Evolutionary conservation across 116 monocot species (phyloP), one percentile per base, ranked within the genome.

Genomic region (Iris pallida): DNA sequence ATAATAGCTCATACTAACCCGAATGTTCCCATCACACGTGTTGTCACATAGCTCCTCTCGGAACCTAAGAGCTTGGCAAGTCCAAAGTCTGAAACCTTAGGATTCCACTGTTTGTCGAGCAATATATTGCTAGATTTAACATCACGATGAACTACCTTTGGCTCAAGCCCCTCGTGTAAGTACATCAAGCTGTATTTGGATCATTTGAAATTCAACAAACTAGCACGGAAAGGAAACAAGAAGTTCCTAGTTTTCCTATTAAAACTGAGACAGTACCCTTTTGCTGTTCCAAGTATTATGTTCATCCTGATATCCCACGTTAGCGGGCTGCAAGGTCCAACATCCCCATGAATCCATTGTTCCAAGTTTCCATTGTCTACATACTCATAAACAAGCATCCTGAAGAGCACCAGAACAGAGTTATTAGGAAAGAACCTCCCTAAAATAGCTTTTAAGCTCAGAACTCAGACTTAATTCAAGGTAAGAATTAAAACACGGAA

Each of bases 21-120:
- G 68, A 89, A 89, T 69, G 89, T 89, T 20, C 89, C 89, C 89
- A 89, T 89, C 17, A 89, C 89, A 3, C 85, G 77, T 5, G 89
- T 89, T 11, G 89, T 89, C 41, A 89, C 73, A 70, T 82, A 83
- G 69, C 66, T 85, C 45, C 75, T 89, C 59, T 80, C 89, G 0
- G 85, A 72, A 4, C 80, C 82, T 54, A 89, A 68, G 49, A 89
- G 80, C 77, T 89, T 89, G 18, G 89, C 89, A 13, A 89, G 82
- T 17, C 89, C 89, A 70, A 89, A 89, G 59, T 89, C 89, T 0
- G 89, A 89, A 45, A 89, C 89, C 68, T 89, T 89, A 14, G 89
- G 52, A 65, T 85, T 83, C 83, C 85, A 89, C 15, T 85, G 72
- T 62, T 80, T 82, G 44, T 85, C 89, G 13, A 89, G 75, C 56